phyloP scores from a whole-genome alignment of 306 rosid species.

The Arachis stenosperma region DNA sequence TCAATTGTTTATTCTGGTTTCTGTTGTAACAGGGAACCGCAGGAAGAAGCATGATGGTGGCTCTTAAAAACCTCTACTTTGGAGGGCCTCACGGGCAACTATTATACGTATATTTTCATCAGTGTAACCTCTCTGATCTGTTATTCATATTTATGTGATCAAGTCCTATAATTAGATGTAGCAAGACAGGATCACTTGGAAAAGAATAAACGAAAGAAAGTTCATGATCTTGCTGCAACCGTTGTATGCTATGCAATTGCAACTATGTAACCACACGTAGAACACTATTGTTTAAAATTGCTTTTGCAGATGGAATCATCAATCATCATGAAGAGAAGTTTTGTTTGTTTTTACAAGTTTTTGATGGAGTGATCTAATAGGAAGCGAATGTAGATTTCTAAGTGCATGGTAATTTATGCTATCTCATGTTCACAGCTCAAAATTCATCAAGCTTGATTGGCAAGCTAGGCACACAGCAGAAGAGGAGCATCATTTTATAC shows the following conservation, averaged over 20 bases:
- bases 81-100: slow-evolving; percentile 1
- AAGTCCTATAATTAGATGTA: slow-evolving; percentile 7
- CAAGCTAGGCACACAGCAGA: not conserved
- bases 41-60: slow-evolving; percentile 49
- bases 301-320: not conserved
- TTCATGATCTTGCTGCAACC: slow-evolving; percentile 18
- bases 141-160: not conserved
- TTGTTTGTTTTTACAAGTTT: slow-evolving; percentile 5
- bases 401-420: slow-evolving; percentile 12
- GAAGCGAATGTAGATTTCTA: slow-evolving; percentile 19
- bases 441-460: not conserved
- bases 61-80: slow-evolving; percentile 28
- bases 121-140: not conserved
- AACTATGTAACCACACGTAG: not conserved
- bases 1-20: slow-evolving; percentile 31
- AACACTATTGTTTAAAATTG: not conserved
- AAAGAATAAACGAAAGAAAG: slow-evolving; percentile 1
- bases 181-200: not conserved
- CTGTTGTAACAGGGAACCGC: slow-evolving; percentile 50
- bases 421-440: not conserved
- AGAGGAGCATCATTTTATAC: not conserved
- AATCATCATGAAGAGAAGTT: slow-evolving; percentile 1
- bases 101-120: not conserved
- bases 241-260: slow-evolving; percentile 2
- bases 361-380: not conserved